Base-by-base conservation (phyloP, 116 monocot species). In the Papilionanthe hybrid region DNA sequence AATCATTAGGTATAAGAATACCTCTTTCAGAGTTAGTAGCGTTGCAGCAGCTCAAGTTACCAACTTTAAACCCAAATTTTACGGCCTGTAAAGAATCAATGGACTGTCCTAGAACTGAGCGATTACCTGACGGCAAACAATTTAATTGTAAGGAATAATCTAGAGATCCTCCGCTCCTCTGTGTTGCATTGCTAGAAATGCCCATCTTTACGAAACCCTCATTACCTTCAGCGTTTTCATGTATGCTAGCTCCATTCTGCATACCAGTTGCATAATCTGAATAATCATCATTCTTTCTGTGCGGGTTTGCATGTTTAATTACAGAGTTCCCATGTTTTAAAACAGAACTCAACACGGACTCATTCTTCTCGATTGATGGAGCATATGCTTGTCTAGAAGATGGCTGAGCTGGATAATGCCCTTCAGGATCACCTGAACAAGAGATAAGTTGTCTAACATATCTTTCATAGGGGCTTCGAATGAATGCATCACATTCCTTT, bases 361-460 rank as follows among this genome's bases (percentile, higher is more conserved):
- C 18, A 53, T 75, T 66, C 50, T 58, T 72, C 15, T 25, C 68
- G 28, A 41, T 49, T 72, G 72, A 77, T 77, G 87, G 78, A 58
- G 48, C 55, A 79, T 23, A 58, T 66, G 27, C 43, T 42, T 79
- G 63, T 12, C 41, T 9, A 4, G 58, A 57, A 55, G 75, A 57
- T 45, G 78, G 25, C 18, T 47, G 65, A 77, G 78, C 41, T 76
- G 85, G 78, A 79, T 86, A 72, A 72, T 74, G 78, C 71, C 28
- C 45, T 42, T 58, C 42, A 25, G 86, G 72, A 78, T 76, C 58
- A 4, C 68, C 30, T 44, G 73, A 77, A 63, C 79, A 63, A 22
- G 86, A 80, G 55, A 49, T 78, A 84, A 84, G 82, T 79, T 86
- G 79, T 71, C 78, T 43, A n/a, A 80, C 75, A 44, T 84, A 90